phyloP scores from a whole-genome alignment of 2,329 filamentous ascomycete species.

The Pseudodiploospora longispora region DNA sequence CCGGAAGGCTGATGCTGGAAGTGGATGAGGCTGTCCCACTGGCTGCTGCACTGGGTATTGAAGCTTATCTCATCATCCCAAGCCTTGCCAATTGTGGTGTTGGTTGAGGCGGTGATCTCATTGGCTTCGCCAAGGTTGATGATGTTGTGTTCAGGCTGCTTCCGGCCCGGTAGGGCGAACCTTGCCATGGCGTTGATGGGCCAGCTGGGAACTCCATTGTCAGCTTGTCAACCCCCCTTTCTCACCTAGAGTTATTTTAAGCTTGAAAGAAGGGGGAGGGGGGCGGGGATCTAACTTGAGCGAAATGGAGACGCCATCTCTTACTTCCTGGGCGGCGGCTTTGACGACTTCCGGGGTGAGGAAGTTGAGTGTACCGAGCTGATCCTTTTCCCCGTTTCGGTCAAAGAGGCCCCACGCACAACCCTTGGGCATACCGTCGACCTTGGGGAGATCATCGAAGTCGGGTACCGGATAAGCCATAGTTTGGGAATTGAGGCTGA shows the following conservation, averaged over 20 bases:
- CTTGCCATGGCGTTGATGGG: constrained; percentile 32
- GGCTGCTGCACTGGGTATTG: constrained; percentile 47
- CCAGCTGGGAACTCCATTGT: constrained; percentile 23
- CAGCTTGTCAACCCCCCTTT: too few species aligned
- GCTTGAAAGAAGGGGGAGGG: not conserved
- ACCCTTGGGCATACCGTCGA: constrained; percentile 36
- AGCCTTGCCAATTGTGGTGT: constrained; percentile 9
- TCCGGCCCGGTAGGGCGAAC: constrained; percentile 26
- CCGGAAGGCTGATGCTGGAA: constrained; percentile 35
- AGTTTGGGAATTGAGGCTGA: too few species aligned
- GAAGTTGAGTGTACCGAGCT: constrained; percentile 44
- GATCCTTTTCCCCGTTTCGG: constrained; percentile 37
- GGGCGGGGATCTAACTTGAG: constrained; percentile 33
- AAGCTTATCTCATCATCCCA: constrained; percentile 45
- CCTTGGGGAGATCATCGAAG: constrained; percentile 33
- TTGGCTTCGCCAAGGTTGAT: constrained; percentile 20
- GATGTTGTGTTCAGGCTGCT: constrained; percentile 26
- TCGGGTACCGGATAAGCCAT: constrained; percentile 27
- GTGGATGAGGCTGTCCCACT: constrained; percentile 49
- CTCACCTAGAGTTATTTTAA: not conserved
- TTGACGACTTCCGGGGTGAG: constrained; percentile 35
- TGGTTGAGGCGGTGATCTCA: constrained; percentile 19
- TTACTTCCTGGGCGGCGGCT: constrained; percentile 16
- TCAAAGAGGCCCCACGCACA: constrained; percentile 45
- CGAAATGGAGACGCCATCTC: constrained; percentile 39